A percentile compares a stretch with the other conserved stretches of the same genome.
Evolutionary conservation across 208 protist species (phyloP).

Genomic region (Trypanosoma avium): DNA sequence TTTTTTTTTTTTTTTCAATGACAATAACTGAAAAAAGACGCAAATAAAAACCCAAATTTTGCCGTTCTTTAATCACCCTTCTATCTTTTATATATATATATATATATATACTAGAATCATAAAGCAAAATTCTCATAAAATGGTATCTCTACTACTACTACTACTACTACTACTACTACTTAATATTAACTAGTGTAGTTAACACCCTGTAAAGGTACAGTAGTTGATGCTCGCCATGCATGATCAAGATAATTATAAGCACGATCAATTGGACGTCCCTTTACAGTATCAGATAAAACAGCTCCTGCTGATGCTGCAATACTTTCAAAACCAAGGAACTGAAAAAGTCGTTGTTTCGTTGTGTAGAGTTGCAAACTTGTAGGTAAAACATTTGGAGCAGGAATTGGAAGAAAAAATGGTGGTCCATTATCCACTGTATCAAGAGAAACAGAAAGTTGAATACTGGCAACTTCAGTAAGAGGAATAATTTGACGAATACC

Average conservation of each 20-base stretch:
- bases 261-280: constrained; percentile 59
- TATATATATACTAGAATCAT: too few relatives aligned
- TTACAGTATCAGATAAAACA: constrained; percentile 39
- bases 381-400: constrained; percentile 54
- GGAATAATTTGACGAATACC: constrained; percentile 64
- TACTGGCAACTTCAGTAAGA: constrained; percentile 50
- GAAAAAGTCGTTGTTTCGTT: constrained; percentile 50
- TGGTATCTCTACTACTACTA: too few relatives aligned
- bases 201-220: constrained; percentile 62
- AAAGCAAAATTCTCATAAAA: too few relatives aligned
- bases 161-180: not conserved
- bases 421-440: constrained; percentile 41
- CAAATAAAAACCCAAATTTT: too few relatives aligned
- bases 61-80: too few relatives aligned
- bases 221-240: constrained; percentile 64
- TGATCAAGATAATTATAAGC: constrained; percentile 88
- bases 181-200: constrained; percentile 39
- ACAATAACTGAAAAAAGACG: too few relatives aligned
- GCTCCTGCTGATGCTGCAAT: constrained; percentile 41
- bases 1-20: constrained; percentile 19
- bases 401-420: constrained; percentile 72
- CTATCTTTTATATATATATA: too few relatives aligned
- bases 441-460: constrained; percentile 63
- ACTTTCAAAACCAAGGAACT: constrained; percentile 79
- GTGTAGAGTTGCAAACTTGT: constrained; percentile 74